phyloP scores from a whole-genome alignment of 1,284 basidiomycete species.

The Cyathus olla region DNA sequence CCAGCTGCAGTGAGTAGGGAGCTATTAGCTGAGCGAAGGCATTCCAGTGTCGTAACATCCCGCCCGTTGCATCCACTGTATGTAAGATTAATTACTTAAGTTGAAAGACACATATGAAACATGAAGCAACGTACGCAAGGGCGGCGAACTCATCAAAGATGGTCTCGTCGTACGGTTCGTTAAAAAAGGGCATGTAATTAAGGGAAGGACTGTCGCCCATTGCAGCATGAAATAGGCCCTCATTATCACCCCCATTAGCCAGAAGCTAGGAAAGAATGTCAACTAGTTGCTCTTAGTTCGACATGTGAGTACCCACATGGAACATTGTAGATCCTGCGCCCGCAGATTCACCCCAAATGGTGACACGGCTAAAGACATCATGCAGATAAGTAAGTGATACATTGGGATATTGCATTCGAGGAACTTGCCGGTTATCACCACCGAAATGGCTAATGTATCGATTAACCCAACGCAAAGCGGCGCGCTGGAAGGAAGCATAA shows the following conservation, averaged over 20 bases:
- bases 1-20: constrained; percentile 36
- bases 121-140: constrained; percentile 34
- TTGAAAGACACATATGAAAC: constrained; percentile 4
- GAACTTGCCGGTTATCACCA: constrained; percentile 38
- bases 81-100: not conserved
- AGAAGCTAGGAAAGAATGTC: constrained; percentile 33
- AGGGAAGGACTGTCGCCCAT: constrained; percentile 51
- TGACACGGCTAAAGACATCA: constrained; percentile 34
- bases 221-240: constrained; percentile 44
- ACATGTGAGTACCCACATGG: constrained; percentile 31
- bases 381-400: not conserved
- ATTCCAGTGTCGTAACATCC: constrained; percentile 27
- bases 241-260: constrained; percentile 41
- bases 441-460: constrained; percentile 46
- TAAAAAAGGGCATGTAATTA: constrained; percentile 35
- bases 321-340: constrained; percentile 53
- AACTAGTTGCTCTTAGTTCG: not conserved
- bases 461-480: constrained; percentile 48
- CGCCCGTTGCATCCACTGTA: constrained; percentile 34
- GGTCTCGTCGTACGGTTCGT: constrained; percentile 35
- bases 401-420: not conserved
- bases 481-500: constrained; percentile 28
- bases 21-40: constrained; percentile 36
- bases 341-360: constrained; percentile 52
- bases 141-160: constrained; percentile 40